Evolutionary conservation across 495 filamentous ascomycete species (phyloP).

Genomic region (Astrothelium macrocarpum): DNA sequence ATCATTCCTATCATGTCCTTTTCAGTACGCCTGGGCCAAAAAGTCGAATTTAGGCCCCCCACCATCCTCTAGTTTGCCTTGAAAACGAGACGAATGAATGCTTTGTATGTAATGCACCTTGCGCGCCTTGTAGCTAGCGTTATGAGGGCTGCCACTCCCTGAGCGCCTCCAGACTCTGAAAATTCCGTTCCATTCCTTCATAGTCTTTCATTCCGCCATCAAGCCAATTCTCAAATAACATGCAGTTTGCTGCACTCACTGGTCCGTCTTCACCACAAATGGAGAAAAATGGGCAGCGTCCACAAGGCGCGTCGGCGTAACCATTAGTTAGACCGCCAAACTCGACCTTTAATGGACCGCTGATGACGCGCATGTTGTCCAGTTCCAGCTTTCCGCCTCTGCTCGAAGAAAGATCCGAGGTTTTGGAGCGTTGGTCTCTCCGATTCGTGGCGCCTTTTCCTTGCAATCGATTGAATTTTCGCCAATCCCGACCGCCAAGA

Average conservation of each 20-base stretch:
- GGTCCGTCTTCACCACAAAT: constrained; percentile 81
- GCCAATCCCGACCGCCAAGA: background rate
- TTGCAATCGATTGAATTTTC: background rate
- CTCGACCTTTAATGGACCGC: background rate
- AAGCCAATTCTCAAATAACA: constrained; percentile 83
- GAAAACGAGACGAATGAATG: too few species aligned
- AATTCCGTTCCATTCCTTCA: background rate
- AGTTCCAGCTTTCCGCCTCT: background rate
- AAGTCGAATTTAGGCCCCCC: too few species aligned
- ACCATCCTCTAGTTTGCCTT: too few species aligned
- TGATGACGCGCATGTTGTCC: constrained; percentile 12
- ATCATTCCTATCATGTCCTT: too few species aligned
- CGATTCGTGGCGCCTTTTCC: background rate
- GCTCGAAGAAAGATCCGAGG: background rate
- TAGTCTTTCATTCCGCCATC: background rate
- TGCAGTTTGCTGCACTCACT: constrained; percentile 80
- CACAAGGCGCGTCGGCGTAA: constrained; percentile 83
- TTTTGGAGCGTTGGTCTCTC: constrained; percentile 17
- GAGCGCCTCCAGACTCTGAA: background rate
- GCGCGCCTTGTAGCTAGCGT: background rate
- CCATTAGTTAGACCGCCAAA: constrained; percentile 42
- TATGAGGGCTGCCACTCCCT: background rate
- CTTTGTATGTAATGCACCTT: too few species aligned
- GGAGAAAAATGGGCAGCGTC: constrained; percentile 85
- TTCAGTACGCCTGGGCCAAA: too few species aligned